phyloP scores from a whole-genome alignment of 495 filamentous ascomycete genomes.

The Trichoderma erinaceum region DNA sequence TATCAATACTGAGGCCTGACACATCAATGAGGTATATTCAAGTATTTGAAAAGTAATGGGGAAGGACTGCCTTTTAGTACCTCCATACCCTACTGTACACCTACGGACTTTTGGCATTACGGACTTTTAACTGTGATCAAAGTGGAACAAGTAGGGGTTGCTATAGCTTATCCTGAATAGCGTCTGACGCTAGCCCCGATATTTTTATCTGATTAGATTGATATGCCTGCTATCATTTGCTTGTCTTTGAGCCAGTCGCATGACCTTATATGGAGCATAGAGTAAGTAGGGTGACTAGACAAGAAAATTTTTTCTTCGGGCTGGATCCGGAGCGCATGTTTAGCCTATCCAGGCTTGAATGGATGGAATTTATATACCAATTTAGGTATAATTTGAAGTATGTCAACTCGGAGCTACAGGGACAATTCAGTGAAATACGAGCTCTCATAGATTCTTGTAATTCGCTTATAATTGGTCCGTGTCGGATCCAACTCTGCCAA shows the following conservation, averaged over 20 bases:
- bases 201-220: conserved; percentile 7
- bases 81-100: neutral
- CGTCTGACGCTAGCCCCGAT: neutral
- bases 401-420: neutral
- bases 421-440: neutral
- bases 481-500: neutral
- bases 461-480: neutral
- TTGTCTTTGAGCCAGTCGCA: neutral
- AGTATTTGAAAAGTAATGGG: neutral
- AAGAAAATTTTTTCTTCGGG: neutral
- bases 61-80: neutral
- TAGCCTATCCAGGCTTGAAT: neutral
- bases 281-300: neutral
- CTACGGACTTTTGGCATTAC: neutral
- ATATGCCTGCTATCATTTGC: neutral
- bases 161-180: neutral
- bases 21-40: neutral
- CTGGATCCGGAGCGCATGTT: neutral
- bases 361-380: neutral
- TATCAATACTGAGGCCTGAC: neutral
- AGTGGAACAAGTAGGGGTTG: neutral
- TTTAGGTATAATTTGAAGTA: neutral
- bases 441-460: neutral
- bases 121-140: neutral
- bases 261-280: neutral